A percentile compares a stretch with the other conserved stretches of the same genome.
Evolutionary conservation across 345 rosid genomes (phyloP).

Genomic region (Isatis tinctoria): DNA sequence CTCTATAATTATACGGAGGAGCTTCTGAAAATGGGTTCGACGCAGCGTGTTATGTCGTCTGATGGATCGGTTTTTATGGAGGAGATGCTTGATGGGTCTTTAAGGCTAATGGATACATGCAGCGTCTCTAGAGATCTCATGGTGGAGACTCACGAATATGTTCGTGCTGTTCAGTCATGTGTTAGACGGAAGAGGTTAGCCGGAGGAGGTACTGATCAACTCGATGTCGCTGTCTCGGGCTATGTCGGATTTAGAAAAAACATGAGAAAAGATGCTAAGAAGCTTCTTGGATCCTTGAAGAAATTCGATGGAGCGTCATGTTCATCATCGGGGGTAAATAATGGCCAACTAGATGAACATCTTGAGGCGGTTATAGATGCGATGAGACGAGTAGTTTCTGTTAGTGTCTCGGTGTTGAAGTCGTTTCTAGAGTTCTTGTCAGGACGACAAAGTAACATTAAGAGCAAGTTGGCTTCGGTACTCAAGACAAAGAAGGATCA

Average conservation of each 20-base stretch:
- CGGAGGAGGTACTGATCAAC: slow-evolving; percentile 14
- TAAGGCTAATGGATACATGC: slow-evolving; percentile 58
- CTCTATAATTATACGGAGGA: slow-evolving; percentile 43
- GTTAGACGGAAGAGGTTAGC: slow-evolving; percentile 51
- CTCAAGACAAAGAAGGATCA: slow-evolving; percentile 46
- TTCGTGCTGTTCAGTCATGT: slow-evolving; percentile 54
- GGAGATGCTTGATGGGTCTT: slow-evolving; percentile 55
- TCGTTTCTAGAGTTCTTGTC: slow-evolving; percentile 43
- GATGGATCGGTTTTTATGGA: slow-evolving; percentile 36
- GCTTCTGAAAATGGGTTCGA: slow-evolving; percentile 53
- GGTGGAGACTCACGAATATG: slow-evolving; percentile 45
- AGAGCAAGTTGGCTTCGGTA: slow-evolving; percentile 44
- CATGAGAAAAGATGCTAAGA: slow-evolving; percentile 53
- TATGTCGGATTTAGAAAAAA: slow-evolving; percentile 47
- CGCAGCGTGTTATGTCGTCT: slow-evolving; percentile 46
- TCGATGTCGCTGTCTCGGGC: slow-evolving; percentile 17
- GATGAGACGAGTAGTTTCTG: slow-evolving; percentile 38
- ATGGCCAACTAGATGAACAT: slow-evolving; percentile 30
- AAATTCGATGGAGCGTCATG: slow-evolving; percentile 39
- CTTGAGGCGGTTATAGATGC: slow-evolving; percentile 38
- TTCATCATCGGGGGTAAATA: background rate
- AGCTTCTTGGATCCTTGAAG: slow-evolving; percentile 40
- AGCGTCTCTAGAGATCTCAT: slow-evolving; percentile 49
- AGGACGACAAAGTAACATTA: slow-evolving; percentile 32
- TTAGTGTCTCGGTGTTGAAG: slow-evolving; percentile 39